Conservation (phyloP, 768 basidiomycete species). For the Tricholoma matsutake region DNA sequence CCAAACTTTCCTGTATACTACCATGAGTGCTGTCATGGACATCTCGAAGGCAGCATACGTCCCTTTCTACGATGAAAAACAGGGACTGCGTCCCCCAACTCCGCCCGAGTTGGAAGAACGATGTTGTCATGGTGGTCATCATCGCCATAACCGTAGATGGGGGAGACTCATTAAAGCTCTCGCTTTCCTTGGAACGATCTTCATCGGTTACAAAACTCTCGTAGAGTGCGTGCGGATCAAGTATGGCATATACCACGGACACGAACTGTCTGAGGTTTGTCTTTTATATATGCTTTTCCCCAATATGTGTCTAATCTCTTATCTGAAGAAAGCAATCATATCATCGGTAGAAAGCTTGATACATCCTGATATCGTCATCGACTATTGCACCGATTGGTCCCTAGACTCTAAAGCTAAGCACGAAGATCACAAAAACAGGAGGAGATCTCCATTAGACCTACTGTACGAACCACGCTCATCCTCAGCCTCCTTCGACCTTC, state of each 20-base stretch:
- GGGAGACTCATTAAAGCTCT: neutral
- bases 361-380: neutral
- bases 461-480: neutral
- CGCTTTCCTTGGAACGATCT: neutral
- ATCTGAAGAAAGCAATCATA: neutral
- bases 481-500: conserved; percentile 21
- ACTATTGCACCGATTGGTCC: neutral
- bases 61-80: neutral
- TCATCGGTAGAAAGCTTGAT: neutral
- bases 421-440: neutral
- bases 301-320: neutral
- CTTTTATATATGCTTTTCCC: neutral
- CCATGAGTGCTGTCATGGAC: neutral
- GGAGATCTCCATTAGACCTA: neutral
- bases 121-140: neutral
- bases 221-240: neutral
- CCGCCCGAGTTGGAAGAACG: neutral
- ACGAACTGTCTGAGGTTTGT: neutral
- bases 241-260: neutral
- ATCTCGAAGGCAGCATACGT: neutral
- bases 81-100: neutral
- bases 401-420: neutral
- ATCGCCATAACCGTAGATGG: neutral
- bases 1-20: neutral
- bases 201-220: neutral